These are phyloP conservation scores for Endothia cerciana DNA, from an alignment of 2,329 filamentous ascomycete genomes.

Conservation along the genomic window DNA sequence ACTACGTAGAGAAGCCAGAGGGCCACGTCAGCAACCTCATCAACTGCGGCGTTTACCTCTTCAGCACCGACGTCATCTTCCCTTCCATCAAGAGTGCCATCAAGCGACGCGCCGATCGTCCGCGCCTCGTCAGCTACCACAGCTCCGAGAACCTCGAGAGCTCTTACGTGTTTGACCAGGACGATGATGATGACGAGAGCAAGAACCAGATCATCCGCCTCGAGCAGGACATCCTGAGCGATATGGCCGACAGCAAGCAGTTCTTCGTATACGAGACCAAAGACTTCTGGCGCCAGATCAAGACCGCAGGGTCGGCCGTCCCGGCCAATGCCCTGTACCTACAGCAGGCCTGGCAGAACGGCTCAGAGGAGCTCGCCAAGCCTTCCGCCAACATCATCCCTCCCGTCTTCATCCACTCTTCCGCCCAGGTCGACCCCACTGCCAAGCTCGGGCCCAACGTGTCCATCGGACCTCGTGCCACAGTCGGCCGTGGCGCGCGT, in stretches of 20 bases:
- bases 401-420: conserved; percentile 94
- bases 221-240: conserved; percentile 94
- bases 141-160: conserved; percentile 90
- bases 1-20: conserved; percentile 99
- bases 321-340: conserved; percentile 97
- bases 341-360: conserved; percentile 86
- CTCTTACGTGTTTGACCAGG: conserved; percentile 52
- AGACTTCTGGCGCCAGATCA: conserved; percentile 99
- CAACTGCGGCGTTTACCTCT: conserved; percentile 99
- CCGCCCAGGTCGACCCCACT: conserved; percentile 86
- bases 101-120: conserved; percentile 90
- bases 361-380: conserved; percentile 78
- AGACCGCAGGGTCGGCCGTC: conserved; percentile 95
- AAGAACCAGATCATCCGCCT: conserved; percentile 88
- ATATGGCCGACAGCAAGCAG: conserved; percentile 94
- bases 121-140: conserved; percentile 90
- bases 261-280: conserved; percentile 99
- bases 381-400: conserved; percentile 87
- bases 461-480: conserved; percentile 86
- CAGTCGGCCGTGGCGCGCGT: conserved; percentile 83
- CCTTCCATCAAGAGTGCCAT: conserved; percentile 92
- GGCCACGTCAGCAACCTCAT: conserved; percentile 97
- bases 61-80: conserved; percentile 94
- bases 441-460: conserved; percentile 98
- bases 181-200: conserved; percentile 67